Base-by-base conservation (phyloP, 2,329 filamentous ascomycete species). In the Bipolaris sorokiniana region DNA sequence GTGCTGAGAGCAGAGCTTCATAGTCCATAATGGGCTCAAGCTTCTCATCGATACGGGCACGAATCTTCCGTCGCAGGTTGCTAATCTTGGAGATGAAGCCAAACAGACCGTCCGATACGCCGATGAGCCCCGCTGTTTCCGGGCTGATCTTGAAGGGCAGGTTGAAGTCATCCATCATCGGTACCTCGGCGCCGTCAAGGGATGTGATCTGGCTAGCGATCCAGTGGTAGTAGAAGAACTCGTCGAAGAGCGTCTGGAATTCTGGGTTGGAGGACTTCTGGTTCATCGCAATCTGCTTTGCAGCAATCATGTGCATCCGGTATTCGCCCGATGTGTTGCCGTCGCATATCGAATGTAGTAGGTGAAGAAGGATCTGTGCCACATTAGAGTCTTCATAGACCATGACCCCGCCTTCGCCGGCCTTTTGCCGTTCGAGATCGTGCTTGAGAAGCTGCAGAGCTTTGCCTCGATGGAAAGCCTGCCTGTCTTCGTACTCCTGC, bases 161-260 rank as follows among this genome's bases (percentile, higher is more conserved):
- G 15, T 78, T 78, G 69, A 86, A 81, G 50, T 84, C 81, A 23
- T 81, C 80, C 60, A 80, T 79, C 65, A 84, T 80, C 15, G 82
- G 78, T n/a, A 83, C 76, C 5, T 81, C 81, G 11, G 81, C 80
- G 47, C 82, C 80, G 55, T 83, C 80, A 22, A 86, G 70, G 3
- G 81, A 82, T 6, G 85, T 87, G 50, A 87, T 79, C 15, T 83
- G 81, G 61, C 83, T 85, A 18, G 82, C 83, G 40, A 86, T 82
- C 69, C 85, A 84, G 73, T 95, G 91, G 68, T 95, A 96, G 72
- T 92, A 89, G 75, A 96, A 94, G 77, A 96, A 94, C 72, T 88
- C 86, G 59, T 86, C 80, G 56, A 88, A 85, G 65, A 88, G 87
- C 48, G 90, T 88, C 61, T 88, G 88, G 70, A 95, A 92, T 20